phyloP scores from a whole-genome alignment of 495 filamentous ascomycete genomes.

The Thozetella sp. region DNA sequence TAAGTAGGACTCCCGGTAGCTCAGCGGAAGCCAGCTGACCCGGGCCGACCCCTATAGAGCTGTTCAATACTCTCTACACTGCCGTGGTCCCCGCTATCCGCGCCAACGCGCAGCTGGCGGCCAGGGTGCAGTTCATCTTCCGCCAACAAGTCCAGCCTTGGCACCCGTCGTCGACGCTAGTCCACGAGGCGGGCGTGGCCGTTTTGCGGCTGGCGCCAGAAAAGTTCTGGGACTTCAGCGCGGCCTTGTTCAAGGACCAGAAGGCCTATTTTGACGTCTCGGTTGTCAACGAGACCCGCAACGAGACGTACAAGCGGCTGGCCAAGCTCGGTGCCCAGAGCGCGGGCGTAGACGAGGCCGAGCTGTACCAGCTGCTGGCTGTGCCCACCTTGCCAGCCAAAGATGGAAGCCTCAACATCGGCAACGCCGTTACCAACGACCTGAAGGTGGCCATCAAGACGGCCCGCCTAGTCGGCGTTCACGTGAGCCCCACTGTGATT shows the following conservation, averaged over 20 bases:
- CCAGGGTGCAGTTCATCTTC: conserved; percentile 71
- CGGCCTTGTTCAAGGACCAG: conserved; percentile 70
- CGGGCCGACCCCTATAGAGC: conserved; percentile 30
- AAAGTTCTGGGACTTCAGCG: conserved; percentile 79
- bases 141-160: conserved; percentile 94
- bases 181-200: conserved; percentile 84
- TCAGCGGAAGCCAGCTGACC: background rate
- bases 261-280: conserved; percentile 78
- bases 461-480: conserved; percentile 74
- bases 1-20: conserved; percentile 40
- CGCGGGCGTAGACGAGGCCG: conserved; percentile 66
- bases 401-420: conserved; percentile 69
- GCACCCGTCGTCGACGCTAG: conserved; percentile 88
- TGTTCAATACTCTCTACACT: conserved; percentile 56
- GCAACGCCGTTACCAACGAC: conserved; percentile 82
- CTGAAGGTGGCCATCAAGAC: conserved; percentile 84
- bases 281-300: conserved; percentile 80
- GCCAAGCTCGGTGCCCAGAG: conserved; percentile 62
- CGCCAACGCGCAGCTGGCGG: conserved; percentile 50
- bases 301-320: conserved; percentile 79
- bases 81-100: conserved; percentile 57
- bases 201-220: conserved; percentile 67
- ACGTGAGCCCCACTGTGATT: conserved; percentile 87
- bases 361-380: conserved; percentile 64
- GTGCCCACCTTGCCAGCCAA: conserved; percentile 62